phyloP scores from a whole-genome alignment of 2,329 filamentous ascomycete genomes.

The Fusarium acutatum region DNA sequence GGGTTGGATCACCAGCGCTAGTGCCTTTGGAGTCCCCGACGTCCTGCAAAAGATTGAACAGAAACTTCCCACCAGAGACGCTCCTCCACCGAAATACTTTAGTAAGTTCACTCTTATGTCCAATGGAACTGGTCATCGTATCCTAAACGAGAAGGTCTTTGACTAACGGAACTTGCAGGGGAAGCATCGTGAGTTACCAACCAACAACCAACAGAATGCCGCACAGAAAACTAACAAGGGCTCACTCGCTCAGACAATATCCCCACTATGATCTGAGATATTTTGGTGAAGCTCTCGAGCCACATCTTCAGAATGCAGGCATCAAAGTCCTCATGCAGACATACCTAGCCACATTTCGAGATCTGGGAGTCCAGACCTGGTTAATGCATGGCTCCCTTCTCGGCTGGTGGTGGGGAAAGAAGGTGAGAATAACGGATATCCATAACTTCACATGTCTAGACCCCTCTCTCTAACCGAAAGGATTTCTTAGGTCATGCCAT shows the following conservation, averaged over 20 bases:
- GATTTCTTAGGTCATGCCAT: slow-evolving; percentile 69
- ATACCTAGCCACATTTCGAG: slow-evolving; percentile 73
- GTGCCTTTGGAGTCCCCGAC: slow-evolving; percentile 8
- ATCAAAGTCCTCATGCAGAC: slow-evolving; percentile 74
- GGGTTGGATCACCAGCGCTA: slow-evolving; percentile 15
- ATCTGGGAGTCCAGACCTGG: slow-evolving; percentile 79
- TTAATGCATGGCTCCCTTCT: slow-evolving; percentile 85
- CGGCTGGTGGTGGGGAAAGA: slow-evolving; percentile 86
- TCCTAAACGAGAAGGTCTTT: neutral
- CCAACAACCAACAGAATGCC: neutral
- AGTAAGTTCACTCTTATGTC: slow-evolving; percentile 1
- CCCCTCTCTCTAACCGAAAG: neutral
- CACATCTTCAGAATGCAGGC: slow-evolving; percentile 67
- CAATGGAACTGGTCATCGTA: neutral
- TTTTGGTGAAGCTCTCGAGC: slow-evolving; percentile 49
- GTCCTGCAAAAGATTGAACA: slow-evolving; percentile 7
- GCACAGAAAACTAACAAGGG: slow-evolving; percentile 6
- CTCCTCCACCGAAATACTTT: slow-evolving; percentile 27
- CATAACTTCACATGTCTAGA: neutral
- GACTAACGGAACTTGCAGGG: slow-evolving; percentile 10
- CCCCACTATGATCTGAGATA: slow-evolving; percentile 53
- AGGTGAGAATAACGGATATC: slow-evolving; percentile 41
- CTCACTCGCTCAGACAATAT: slow-evolving; percentile 25
- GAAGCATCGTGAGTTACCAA: slow-evolving; percentile 33
- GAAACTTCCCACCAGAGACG: neutral